Base-by-base conservation (phyloP, 148 eudicot genomes). In the Simmondsia chinensis region DNA sequence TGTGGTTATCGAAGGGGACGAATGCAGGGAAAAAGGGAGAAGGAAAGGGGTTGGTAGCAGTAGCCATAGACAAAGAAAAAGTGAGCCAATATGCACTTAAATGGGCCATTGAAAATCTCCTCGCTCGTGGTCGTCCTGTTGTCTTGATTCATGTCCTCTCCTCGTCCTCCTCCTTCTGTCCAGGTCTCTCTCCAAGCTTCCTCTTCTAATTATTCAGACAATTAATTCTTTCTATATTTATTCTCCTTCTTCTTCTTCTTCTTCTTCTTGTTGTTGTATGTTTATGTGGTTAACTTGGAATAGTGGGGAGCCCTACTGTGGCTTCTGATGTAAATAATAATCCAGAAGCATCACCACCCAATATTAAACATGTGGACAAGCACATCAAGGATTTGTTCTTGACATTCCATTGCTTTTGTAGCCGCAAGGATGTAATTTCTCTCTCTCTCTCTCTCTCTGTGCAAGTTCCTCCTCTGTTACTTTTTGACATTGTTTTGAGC, bases 401-500 rank as follows among this genome's bases (percentile, higher is more conserved):
- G 45, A 59, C 80, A 43, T 87, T 69, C 54, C 96, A 70, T 56
- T 87, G 96, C 76, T 80, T 69, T 51, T 87, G 96, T 54, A 67
- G 64, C 16, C 88, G 94, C 33, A 87, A 87, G 69, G 88, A 87
- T 48, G 96, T 87, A 73, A 20, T 54, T 54, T 24, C 31, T 30
- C 43, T 34, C 8, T 11, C 20, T 13, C 39, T 8, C n/a, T 27
- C 2, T 4, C 29, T 33, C 24, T 13, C 24, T 13, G 17, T 3
- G 6, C 3, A 7, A 14, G n/a, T 8, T 48, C 16, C 5, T 46
- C 9, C n/a, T n/a, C n/a, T n/a, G n/a, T n/a, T n/a, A n/a, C n/a
- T n/a, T n/a, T n/a, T n/a, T n/a, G n/a, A n/a, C n/a, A n/a, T n/a
- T n/a, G n/a, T n/a, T n/a, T n/a, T n/a, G n/a, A n/a, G n/a, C n/a